Evolutionary conservation across 805 yeast species (phyloP).

Genomic region (Yamadazyma philogaea): DNA sequence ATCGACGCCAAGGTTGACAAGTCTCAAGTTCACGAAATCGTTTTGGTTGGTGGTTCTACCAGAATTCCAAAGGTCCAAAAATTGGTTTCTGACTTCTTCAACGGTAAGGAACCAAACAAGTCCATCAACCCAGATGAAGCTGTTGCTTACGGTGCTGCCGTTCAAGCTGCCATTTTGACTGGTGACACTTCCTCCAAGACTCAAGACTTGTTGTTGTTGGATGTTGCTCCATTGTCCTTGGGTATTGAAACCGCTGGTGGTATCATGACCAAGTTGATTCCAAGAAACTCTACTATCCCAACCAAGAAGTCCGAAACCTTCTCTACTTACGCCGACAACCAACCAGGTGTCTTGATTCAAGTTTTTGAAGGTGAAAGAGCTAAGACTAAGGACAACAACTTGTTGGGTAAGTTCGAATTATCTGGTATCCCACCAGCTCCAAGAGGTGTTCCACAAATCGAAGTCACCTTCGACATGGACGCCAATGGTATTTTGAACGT

Average conservation of each 20-base stretch:
- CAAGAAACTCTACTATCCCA: constrained; percentile 97
- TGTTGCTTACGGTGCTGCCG: constrained; percentile 99
- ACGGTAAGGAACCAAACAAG: constrained; percentile 95
- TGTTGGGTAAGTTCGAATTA: constrained; percentile 95
- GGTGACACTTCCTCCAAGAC: constrained; percentile 97
- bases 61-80: constrained; percentile 97
- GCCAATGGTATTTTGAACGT: constrained; percentile 97
- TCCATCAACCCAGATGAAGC: constrained; percentile 99
- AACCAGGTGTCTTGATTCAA: constrained; percentile 97
- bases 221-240: constrained; percentile 94
- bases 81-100: constrained; percentile 92
- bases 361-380: constrained; percentile 99
- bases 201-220: constrained; percentile 89
- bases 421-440: constrained; percentile 98
- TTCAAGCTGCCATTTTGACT: constrained; percentile 93
- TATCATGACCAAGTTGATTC: constrained; percentile 96
- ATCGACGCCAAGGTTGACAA: constrained; percentile 88
- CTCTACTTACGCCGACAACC: constrained; percentile 97
- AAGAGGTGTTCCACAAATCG: constrained; percentile 98
- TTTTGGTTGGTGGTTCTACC: constrained; percentile 96
- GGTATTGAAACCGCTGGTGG: constrained; percentile 99
- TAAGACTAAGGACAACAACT: constrained; percentile 91
- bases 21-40: constrained; percentile 87
- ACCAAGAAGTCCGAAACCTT: constrained; percentile 95
- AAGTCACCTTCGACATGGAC: constrained; percentile 94